These are phyloP conservation scores for Aspergillus biplanus DNA, from an alignment of 495 filamentous ascomycete species.

Conservation along the genomic window DNA sequence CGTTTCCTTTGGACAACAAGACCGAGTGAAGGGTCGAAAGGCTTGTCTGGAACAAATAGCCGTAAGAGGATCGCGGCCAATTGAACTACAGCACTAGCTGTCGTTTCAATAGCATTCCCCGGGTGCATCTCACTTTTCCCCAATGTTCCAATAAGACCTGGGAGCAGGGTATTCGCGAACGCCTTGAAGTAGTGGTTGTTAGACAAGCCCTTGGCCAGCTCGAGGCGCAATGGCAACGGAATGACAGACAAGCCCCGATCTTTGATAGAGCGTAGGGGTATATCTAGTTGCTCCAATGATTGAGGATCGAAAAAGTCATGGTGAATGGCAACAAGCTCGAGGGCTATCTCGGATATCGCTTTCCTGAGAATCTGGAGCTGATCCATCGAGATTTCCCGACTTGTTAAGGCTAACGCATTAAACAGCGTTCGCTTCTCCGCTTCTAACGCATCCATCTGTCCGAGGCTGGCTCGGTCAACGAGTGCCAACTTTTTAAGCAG, in stretches of 20 bases:
- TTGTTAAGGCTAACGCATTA: conserved; percentile 51
- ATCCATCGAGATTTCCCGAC: conserved; percentile 50
- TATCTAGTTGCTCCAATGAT: conserved; percentile 34
- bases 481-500: conserved; percentile 59
- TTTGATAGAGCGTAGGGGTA: conserved; percentile 31
- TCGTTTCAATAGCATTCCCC: conserved; percentile 26
- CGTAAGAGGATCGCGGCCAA: conserved; percentile 56
- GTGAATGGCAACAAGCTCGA: conserved; percentile 51
- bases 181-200: conserved; percentile 40
- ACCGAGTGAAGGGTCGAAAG: conserved; percentile 83
- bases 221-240: conserved; percentile 18
- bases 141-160: conserved; percentile 37
- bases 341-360: conserved; percentile 52
- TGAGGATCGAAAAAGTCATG: conserved; percentile 39
- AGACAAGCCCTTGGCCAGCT: conserved; percentile 30
- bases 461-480: conserved; percentile 57
- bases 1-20: conserved; percentile 72
- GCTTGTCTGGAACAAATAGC: conserved; percentile 83
- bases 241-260: conserved; percentile 25
- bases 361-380: conserved; percentile 50
- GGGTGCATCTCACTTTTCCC: conserved; percentile 12
- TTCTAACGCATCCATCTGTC: conserved; percentile 66
- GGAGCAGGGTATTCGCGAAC: conserved; percentile 38
- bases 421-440: conserved; percentile 66
- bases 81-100: conserved; percentile 42